Conservation (phyloP, 2,329 filamentous ascomycete species). For the Talaromyces sp. region DNA sequence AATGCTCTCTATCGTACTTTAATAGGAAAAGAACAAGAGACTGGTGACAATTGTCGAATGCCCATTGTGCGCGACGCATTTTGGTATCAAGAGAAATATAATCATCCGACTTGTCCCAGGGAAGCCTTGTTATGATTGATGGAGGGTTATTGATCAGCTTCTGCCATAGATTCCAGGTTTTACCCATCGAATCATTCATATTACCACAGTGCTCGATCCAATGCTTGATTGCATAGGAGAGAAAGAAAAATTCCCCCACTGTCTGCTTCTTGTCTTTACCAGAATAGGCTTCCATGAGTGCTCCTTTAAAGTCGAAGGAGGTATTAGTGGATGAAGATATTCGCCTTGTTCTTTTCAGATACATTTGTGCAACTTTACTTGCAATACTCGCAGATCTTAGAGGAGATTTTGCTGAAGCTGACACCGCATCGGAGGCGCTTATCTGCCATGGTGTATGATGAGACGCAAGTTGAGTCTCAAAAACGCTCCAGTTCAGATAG, state of each 20-base stretch:
- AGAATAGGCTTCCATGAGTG: background rate
- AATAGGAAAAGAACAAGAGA: background rate
- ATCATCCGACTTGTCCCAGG: background rate
- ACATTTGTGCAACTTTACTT: background rate
- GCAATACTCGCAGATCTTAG: background rate
- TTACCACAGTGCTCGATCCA: background rate
- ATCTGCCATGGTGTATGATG: background rate
- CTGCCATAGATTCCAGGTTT: background rate
- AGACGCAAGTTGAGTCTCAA: constrained; percentile 6
- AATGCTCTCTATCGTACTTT: background rate
- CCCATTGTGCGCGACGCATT: background rate
- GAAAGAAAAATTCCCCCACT: background rate
- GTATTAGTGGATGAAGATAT: background rate
- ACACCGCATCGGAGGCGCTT: background rate
- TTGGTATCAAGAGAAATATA: background rate
- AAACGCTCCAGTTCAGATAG: constrained; percentile 5
- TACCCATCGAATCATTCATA: background rate
- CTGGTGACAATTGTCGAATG: background rate
- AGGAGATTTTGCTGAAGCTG: background rate
- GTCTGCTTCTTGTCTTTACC: background rate
- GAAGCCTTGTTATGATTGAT: background rate
- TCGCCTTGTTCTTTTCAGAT: background rate
- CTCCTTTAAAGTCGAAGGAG: background rate
- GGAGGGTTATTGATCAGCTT: background rate
- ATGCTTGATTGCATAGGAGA: background rate